Percentiles rank a stretch among this genome's conserved stretches.
phyloP scores from a whole-genome alignment of 148 eudicot species.

The Pharnaceum exiguum region DNA sequence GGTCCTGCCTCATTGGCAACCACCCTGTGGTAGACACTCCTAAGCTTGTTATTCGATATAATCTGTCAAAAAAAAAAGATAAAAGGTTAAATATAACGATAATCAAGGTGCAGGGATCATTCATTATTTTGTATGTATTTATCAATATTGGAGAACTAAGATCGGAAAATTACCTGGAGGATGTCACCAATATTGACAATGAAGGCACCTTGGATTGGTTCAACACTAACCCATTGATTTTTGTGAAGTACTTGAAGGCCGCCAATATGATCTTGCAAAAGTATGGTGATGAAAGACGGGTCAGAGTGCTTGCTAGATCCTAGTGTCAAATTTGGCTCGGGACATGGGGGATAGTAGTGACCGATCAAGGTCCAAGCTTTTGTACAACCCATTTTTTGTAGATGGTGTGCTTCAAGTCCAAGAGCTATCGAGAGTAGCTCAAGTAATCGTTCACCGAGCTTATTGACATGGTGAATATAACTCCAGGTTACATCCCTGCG shows the following conservation, averaged over 20 bases:
- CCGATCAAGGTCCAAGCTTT: slow-evolving; percentile 5
- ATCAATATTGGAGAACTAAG: background rate
- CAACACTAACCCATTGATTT: slow-evolving; percentile 41
- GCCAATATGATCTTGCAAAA: slow-evolving; percentile 34
- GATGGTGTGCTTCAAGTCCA: slow-evolving; percentile 23
- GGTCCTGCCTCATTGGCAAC: slow-evolving; percentile 18
- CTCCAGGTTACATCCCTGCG: slow-evolving; percentile 11
- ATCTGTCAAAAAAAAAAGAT: slow-evolving; percentile 12
- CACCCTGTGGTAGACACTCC: slow-evolving; percentile 22
- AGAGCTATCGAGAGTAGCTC: slow-evolving; percentile 36
- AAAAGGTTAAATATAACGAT: background rate
- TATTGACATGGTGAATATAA: background rate
- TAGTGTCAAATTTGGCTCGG: slow-evolving; percentile 40
- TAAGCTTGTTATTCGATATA: slow-evolving; percentile 13
- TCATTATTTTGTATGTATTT: background rate
- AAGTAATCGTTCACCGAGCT: slow-evolving; percentile 11
- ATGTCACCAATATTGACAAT: slow-evolving; percentile 43
- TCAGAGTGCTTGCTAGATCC: slow-evolving; percentile 41
- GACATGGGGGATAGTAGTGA: slow-evolving; percentile 54
- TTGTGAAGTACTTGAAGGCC: slow-evolving; percentile 47
- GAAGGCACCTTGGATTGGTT: slow-evolving; percentile 30
- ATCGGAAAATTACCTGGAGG: slow-evolving; percentile 29
- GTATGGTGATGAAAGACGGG: slow-evolving; percentile 25
- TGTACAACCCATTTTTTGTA: slow-evolving; percentile 22
- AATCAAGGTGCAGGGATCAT: background rate